A percentile compares a stretch with the other conserved stretches of the same genome.
phyloP scores from a whole-genome alignment of 75 land plant species.

The Selaginella tamariscina region DNA sequence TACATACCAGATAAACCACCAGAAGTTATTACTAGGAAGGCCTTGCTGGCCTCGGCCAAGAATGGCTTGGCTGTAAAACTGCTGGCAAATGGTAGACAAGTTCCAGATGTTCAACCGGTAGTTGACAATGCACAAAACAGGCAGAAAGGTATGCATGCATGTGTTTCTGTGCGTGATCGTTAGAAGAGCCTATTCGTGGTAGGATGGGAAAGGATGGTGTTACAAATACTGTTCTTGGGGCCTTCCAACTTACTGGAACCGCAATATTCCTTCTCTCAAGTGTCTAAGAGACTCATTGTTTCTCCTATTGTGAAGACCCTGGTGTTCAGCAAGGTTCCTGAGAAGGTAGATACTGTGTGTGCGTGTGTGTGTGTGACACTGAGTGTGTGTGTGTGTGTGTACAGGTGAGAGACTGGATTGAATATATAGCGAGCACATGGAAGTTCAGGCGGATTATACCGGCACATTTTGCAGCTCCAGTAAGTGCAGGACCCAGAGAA shows the following conservation, averaged over 20 bases:
- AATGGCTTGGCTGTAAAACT: slow-evolving; percentile 91
- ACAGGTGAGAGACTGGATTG: slow-evolving; percentile 91
- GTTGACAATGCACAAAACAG: slow-evolving; percentile 61
- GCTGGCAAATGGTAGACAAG: slow-evolving; percentile 78
- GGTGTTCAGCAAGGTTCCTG: slow-evolving; percentile 96
- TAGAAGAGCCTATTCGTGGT: slow-evolving; percentile 9
- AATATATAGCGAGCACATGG: slow-evolving; percentile 69
- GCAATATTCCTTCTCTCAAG: slow-evolving; percentile 63
- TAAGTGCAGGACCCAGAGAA: slow-evolving; percentile 63
- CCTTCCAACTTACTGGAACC: slow-evolving; percentile 96
- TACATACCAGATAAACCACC: slow-evolving; percentile 85
- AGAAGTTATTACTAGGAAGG: slow-evolving; percentile 70
- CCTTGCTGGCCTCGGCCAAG: slow-evolving; percentile 73
- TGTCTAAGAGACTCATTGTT: slow-evolving; percentile 94
- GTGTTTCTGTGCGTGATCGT: not conserved
- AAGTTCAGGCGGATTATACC: slow-evolving; percentile 83
- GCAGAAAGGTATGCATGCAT: slow-evolving; percentile 53
- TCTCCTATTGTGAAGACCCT: slow-evolving; percentile 93
- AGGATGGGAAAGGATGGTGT: slow-evolving; percentile 99
- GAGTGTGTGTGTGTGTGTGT: not conserved
- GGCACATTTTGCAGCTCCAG: slow-evolving; percentile 82
- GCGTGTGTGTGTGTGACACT: not conserved
- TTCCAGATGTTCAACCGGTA: slow-evolving; percentile 70
- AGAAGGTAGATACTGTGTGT: slow-evolving; percentile 45
- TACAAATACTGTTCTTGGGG: slow-evolving; percentile 87